These are phyloP conservation scores for Hypoxylon perforatum DNA, from an alignment of 495 filamentous ascomycete genomes.

Conservation along the genomic window DNA sequence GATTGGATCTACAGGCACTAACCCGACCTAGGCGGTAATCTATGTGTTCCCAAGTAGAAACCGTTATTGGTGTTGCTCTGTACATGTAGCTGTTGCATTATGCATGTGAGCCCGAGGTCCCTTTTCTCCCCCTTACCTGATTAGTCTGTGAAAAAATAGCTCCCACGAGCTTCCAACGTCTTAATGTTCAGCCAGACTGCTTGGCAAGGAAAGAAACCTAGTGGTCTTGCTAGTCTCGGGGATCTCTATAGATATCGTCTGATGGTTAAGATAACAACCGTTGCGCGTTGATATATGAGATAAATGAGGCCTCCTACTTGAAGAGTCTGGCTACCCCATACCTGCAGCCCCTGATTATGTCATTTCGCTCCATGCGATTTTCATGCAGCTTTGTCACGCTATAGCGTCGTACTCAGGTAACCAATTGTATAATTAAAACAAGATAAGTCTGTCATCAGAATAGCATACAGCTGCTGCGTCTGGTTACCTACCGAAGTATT, in stretches of 20 bases:
- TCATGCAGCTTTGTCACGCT: background rate
- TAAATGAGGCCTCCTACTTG: no score
- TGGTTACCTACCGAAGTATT: no score
- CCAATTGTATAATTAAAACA: constrained; percentile 10
- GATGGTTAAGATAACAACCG: no score
- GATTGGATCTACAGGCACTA: no score
- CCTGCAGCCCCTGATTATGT: background rate
- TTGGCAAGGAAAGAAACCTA: no score
- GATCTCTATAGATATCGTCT: no score
- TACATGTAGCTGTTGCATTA: background rate
- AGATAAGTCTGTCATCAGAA: constrained; percentile 11
- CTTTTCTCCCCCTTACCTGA: background rate
- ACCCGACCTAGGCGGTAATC: no score
- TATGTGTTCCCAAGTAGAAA: no score
- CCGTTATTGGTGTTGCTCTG: background rate
- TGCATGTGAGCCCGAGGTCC: constrained; percentile 6
- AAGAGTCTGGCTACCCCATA: background rate
- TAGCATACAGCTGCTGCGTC: background rate
- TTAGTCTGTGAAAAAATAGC: background rate
- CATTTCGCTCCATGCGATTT: background rate
- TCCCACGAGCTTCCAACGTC: no score
- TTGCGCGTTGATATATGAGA: no score
- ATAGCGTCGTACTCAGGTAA: background rate
- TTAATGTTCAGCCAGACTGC: no score
- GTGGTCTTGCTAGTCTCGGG: no score